Percentiles rank a stretch among this genome's conserved stretches.
phyloP scores from a whole-genome alignment of 2,329 filamentous ascomycete genomes.

The Aspergillus novofumigatus region DNA sequence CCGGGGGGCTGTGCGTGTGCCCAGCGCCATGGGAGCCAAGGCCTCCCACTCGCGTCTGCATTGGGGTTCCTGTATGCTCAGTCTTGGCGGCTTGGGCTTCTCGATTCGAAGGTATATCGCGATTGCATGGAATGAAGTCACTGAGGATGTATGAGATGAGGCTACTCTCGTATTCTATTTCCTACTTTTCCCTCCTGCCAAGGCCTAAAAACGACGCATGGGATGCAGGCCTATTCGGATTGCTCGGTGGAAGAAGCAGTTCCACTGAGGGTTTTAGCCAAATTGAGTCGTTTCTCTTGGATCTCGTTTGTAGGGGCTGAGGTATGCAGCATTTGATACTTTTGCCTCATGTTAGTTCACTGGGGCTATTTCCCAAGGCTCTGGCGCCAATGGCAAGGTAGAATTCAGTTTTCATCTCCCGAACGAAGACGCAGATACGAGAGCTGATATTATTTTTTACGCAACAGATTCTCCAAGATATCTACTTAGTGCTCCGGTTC shows the following conservation, averaged over 20 bases:
- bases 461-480: background rate
- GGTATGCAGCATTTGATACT: background rate
- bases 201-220: background rate
- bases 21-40: background rate
- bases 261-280: background rate
- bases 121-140: background rate
- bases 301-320: background rate
- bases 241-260: background rate
- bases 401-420: background rate
- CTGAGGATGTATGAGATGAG: background rate
- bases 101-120: background rate
- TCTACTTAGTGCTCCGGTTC: background rate
- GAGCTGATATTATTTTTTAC: background rate
- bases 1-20: background rate
- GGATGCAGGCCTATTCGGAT: background rate
- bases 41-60: background rate
- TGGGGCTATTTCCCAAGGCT: no score
- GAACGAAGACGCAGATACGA: background rate
- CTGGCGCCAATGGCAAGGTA: no score
- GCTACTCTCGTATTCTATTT: background rate
- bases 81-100: background rate
- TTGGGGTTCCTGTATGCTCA: background rate
- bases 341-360: background rate
- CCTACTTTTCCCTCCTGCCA: no score
- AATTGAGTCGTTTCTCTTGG: background rate